phyloP scores from a whole-genome alignment of 768 basidiomycete species.

The Candolleomyces aberdarensis region DNA sequence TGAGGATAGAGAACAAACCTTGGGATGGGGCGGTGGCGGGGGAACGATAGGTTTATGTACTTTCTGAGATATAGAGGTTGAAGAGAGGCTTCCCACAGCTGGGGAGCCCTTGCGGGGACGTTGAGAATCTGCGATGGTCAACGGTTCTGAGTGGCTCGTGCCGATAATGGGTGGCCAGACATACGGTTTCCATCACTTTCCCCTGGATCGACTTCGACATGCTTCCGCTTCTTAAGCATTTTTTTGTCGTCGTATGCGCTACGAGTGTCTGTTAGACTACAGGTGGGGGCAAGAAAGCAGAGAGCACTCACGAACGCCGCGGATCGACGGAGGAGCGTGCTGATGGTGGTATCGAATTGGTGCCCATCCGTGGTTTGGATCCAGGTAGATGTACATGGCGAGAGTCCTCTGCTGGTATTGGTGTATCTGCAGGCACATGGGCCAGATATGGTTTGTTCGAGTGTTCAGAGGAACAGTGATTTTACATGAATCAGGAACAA shows the following conservation, averaged over 20 bases:
- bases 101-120: constrained; percentile 61
- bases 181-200: constrained; percentile 69
- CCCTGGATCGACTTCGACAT: constrained; percentile 46
- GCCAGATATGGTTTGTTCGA: background rate
- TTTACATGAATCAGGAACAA: constrained; percentile 5
- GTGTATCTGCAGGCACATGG: constrained; percentile 27
- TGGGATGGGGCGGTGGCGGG: constrained; percentile 39
- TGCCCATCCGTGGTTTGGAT: constrained; percentile 44
- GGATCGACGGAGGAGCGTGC: constrained; percentile 57
- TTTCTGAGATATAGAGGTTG: constrained; percentile 44
- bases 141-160: constrained; percentile 5
- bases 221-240: constrained; percentile 86
- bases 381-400: constrained; percentile 28
- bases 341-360: constrained; percentile 43
- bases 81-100: constrained; percentile 34
- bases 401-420: constrained; percentile 51
- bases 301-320: constrained; percentile 52
- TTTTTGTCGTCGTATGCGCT: constrained; percentile 57
- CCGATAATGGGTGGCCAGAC: constrained; percentile 10
- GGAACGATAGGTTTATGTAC: constrained; percentile 50
- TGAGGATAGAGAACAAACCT: constrained; percentile 35
- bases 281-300: constrained; percentile 7
- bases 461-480: background rate
- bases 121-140: constrained; percentile 38
- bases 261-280: background rate